Base-by-base conservation (phyloP, 1,284 basidiomycete genomes). In the Leccinum fuscescens region DNA sequence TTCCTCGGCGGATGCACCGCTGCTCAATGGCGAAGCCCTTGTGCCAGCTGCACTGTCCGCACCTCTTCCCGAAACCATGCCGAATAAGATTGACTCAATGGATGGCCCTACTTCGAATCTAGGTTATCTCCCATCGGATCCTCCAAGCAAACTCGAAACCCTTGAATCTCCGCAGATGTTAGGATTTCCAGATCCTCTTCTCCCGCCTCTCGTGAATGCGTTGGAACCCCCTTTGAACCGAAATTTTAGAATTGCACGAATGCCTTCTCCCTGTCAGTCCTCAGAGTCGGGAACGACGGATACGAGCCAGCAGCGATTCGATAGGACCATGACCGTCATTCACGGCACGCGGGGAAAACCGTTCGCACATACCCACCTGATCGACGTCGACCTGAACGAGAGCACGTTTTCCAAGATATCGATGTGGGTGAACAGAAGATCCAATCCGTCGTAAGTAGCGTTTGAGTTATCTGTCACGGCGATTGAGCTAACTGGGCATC, bases 371-470 rank as follows among this genome's bases (percentile, higher is more conserved):
- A 56, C 62, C 35, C 69, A 72, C 24, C 9, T 29, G 17, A 58
- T 74, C 20, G 67, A 69, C 9, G 57, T 73, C 54, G 50, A 15
- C 33, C 46, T 75, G 37, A 64, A 58, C 17, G 70, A 73, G 15
- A 46, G 48, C 9, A 54, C 59, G 2, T 72, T 59, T 56, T 39
- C 63, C 48, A 59, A 63, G 22, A 55, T 74, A 51, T 64, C 61
- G 6, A 61, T 59, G 31, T 72, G 71, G 71, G 59, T 63, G 15
- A 64, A 72, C 24, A 61, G 72, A 57, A 66, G 48, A 58, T 52
- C 6, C 11, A 17, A 55, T 6, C 64, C 63, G 8, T 59, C 20
- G 74, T 75, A 54, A 54, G 74, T 74, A 39, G 9, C 52, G 9
- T 20, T 20, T 17, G 35, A 31, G 17, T 49, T 49, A n/a, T 49